Percentiles rank a stretch among this genome's conserved stretches.
These are phyloP conservation scores for Paracoccidioides brasiliensis DNA, from an alignment of 2,329 filamentous ascomycete genomes.

Conservation along the genomic window DNA sequence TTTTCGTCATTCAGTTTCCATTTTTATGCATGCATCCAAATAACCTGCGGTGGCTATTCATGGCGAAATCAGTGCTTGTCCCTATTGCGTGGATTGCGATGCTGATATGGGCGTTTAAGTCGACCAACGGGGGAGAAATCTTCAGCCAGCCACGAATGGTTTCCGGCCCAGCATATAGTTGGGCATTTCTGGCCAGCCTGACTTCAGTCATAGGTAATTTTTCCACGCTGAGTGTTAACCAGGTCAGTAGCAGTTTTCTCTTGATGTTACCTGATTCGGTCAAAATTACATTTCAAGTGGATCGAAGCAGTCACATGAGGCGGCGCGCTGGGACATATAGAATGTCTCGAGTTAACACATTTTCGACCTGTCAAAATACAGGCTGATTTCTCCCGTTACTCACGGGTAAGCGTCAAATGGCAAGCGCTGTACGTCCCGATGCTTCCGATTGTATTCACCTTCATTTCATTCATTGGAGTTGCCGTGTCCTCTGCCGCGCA, in stretches of 20 bases:
- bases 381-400: conserved; percentile 46
- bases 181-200: conserved; percentile 40
- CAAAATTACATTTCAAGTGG: background rate
- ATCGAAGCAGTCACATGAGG: background rate
- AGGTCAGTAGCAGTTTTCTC: conserved; percentile 15
- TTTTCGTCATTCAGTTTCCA: conserved; percentile 39
- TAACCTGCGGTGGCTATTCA: conserved; percentile 27
- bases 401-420: conserved; percentile 36
- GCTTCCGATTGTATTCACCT: conserved; percentile 53
- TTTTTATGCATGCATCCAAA: conserved; percentile 34
- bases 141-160: conserved; percentile 36
- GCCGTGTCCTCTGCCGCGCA: conserved; percentile 56
- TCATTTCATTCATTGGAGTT: conserved; percentile 77
- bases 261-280: background rate
- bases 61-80: conserved; percentile 32
- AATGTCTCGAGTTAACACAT: background rate
- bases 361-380: conserved; percentile 12
- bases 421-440: conserved; percentile 26
- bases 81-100: conserved; percentile 50
- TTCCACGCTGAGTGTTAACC: conserved; percentile 40
- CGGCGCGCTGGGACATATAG: background rate
- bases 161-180: conserved; percentile 39
- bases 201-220: conserved; percentile 40
- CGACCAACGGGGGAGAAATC: conserved; percentile 39
- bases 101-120: conserved; percentile 48